Evolutionary conservation across 129 eudicot species (phyloP).

Genomic region (Tanacetum coccineum): DNA sequence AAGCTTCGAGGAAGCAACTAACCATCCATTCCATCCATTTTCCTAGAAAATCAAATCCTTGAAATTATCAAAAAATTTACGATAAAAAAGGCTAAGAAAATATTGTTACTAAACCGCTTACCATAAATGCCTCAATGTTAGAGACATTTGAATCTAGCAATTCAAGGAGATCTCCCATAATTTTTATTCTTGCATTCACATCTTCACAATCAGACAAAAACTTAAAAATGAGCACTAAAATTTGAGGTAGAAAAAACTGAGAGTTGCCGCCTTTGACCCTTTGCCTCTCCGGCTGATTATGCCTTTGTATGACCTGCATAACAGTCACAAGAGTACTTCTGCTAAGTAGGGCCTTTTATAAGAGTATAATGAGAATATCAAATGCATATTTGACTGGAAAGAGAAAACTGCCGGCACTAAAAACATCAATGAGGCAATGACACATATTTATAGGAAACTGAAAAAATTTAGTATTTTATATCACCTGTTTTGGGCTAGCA

Average conservation of each 20-base stretch:
- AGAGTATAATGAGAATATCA: not conserved
- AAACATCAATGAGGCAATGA: not conserved
- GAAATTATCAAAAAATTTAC: constrained; percentile 1
- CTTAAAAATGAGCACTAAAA: constrained; percentile 79
- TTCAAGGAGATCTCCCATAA: constrained; percentile 76
- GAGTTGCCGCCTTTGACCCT: constrained; percentile 56
- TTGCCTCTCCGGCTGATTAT: constrained; percentile 59
- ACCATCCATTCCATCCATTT: constrained; percentile 94
- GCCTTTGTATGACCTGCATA: constrained; percentile 80
- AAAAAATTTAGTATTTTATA: constrained; percentile 5
- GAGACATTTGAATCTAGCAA: constrained; percentile 89
- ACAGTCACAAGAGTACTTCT: constrained; percentile 13
- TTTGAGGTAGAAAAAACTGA: constrained; percentile 85
- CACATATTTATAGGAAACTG: constrained; percentile 1
- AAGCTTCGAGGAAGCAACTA: constrained; percentile 73
- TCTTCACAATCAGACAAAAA: constrained; percentile 70
- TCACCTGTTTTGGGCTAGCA: constrained; percentile 99
- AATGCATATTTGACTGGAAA: not conserved
- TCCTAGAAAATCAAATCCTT: constrained; percentile 41
- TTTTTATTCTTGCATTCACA: constrained; percentile 56
- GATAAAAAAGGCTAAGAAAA: not conserved
- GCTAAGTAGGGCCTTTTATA: constrained; percentile 1
- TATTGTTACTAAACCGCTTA: constrained; percentile 23
- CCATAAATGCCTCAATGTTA: constrained; percentile 91
- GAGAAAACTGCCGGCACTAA: constrained; percentile 13